These are phyloP conservation scores for Darksidea phi DNA, from an alignment of 495 filamentous ascomycete genomes.

Conservation along the genomic window DNA sequence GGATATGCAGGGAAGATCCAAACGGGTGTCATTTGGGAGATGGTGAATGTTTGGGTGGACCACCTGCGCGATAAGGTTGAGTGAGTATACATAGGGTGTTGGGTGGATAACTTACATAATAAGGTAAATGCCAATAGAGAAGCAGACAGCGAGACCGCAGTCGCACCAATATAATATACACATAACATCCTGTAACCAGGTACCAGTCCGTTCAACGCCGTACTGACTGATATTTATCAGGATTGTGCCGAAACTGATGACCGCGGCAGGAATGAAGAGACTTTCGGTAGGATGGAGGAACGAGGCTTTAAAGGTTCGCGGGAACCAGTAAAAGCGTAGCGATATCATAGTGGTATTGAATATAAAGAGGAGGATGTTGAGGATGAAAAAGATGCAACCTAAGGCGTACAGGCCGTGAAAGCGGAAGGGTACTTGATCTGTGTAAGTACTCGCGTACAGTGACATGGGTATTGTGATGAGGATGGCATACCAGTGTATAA, in stretches of 20 bases:
- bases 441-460: not conserved
- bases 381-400: constrained; percentile 70
- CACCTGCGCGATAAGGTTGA: constrained; percentile 47
- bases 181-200: constrained; percentile 66
- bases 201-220: constrained; percentile 60
- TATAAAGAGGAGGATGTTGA: constrained; percentile 72
- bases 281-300: constrained; percentile 78
- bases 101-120: constrained; percentile 51
- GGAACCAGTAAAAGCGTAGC: constrained; percentile 67
- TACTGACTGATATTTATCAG: constrained; percentile 79
- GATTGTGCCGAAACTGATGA: constrained; percentile 72
- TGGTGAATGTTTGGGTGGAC: constrained; percentile 74
- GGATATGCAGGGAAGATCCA: constrained; percentile 94
- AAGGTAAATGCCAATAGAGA: constrained; percentile 70
- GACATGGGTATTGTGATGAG: too few relatives aligned
- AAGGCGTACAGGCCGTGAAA: constrained; percentile 69
- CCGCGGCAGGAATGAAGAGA: constrained; percentile 71
- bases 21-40: constrained; percentile 83
- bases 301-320: constrained; percentile 68
- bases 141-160: constrained; percentile 59
- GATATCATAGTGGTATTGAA: constrained; percentile 66
- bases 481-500: constrained; percentile 59
- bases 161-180: constrained; percentile 74
- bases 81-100: constrained; percentile 3
- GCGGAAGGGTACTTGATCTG: constrained; percentile 60